Percentiles rank a stretch among this genome's conserved stretches.
These are phyloP conservation scores for Lachancea quebecensis DNA, from an alignment of 805 yeast genomes.

Conservation along the genomic window DNA sequence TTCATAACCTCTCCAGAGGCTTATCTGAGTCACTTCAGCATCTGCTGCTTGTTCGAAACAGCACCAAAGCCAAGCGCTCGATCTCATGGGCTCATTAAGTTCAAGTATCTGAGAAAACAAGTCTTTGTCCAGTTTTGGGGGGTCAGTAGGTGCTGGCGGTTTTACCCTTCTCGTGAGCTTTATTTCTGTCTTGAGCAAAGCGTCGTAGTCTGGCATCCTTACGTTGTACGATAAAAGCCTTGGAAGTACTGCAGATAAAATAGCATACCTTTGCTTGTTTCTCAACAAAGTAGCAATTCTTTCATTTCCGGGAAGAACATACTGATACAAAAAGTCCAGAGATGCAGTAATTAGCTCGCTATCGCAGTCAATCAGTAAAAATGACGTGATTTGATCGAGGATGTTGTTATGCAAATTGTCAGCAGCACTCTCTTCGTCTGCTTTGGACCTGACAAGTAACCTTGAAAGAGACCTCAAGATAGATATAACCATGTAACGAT, in stretches of 20 bases:
- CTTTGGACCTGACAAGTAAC: conserved; percentile 55
- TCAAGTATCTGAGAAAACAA: conserved; percentile 54
- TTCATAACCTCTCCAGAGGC: conserved; percentile 93
- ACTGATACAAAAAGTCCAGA: conserved; percentile 78
- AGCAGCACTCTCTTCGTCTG: conserved; percentile 43
- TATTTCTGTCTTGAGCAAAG: conserved; percentile 23
- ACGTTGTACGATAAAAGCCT: conserved; percentile 48
- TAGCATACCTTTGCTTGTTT: conserved; percentile 41
- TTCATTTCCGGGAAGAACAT: conserved; percentile 53
- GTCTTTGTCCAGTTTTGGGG: conserved; percentile 52
- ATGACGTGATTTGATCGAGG: conserved; percentile 51
- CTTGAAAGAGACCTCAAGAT: conserved; percentile 74
- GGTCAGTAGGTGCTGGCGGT: conserved; percentile 54
- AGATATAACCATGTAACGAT: conserved; percentile 62
- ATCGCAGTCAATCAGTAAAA: conserved; percentile 50
- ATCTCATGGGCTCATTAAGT: conserved; percentile 80
- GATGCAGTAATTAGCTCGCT: conserved; percentile 65
- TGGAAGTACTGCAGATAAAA: conserved; percentile 56
- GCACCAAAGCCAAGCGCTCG: conserved; percentile 91
- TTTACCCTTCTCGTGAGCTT: conserved; percentile 50
- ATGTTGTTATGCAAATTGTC: conserved; percentile 40
- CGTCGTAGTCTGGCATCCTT: conserved; percentile 29
- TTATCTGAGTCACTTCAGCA: conserved; percentile 90
- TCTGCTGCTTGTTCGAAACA: conserved; percentile 71
- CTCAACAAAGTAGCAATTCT: conserved; percentile 49